Conservation (phyloP, 2,329 filamentous ascomycete genomes). For the Parastagonospora nodorum region DNA sequence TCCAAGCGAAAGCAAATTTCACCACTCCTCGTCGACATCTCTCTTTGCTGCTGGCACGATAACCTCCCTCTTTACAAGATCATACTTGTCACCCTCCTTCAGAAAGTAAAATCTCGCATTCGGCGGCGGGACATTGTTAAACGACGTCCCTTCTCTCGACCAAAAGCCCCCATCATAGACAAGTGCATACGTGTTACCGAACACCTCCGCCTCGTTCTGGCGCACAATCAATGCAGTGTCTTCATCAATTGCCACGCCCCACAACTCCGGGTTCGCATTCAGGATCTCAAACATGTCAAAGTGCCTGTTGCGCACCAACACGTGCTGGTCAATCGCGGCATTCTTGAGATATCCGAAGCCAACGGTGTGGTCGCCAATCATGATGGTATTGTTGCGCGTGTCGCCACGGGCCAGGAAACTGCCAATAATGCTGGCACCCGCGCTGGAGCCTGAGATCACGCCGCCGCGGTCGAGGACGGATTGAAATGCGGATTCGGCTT, state of each 20-base stretch:
- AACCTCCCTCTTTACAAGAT: constrained; percentile 22
- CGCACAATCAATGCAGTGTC: constrained; percentile 30
- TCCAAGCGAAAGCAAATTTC: not conserved
- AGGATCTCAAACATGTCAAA: constrained; percentile 33
- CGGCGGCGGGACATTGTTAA: constrained; percentile 15
- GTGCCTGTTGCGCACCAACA: constrained; percentile 30
- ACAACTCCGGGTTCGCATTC: constrained; percentile 21
- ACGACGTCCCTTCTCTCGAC: constrained; percentile 29
- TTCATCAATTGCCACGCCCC: constrained; percentile 31
- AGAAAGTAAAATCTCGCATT: constrained; percentile 30
- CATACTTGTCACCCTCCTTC: constrained; percentile 24
- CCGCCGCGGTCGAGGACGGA: constrained; percentile 24
- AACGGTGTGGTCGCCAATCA: constrained; percentile 27
- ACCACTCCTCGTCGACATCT: not conserved
- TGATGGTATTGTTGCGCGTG: constrained; percentile 26
- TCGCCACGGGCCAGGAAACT: constrained; percentile 29
- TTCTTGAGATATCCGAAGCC: constrained; percentile 35
- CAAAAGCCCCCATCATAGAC: constrained; percentile 32
- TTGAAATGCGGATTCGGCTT: constrained; percentile 25
- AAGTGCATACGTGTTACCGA: constrained; percentile 32
- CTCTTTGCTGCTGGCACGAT: not conserved
- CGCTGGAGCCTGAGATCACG: constrained; percentile 28
- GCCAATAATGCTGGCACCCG: constrained; percentile 29
- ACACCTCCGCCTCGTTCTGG: constrained; percentile 26
- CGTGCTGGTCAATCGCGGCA: constrained; percentile 31